These are phyloP conservation scores for Pulveroboletus frians DNA, from an alignment of 768 basidiomycete genomes.

Conservation along the genomic window DNA sequence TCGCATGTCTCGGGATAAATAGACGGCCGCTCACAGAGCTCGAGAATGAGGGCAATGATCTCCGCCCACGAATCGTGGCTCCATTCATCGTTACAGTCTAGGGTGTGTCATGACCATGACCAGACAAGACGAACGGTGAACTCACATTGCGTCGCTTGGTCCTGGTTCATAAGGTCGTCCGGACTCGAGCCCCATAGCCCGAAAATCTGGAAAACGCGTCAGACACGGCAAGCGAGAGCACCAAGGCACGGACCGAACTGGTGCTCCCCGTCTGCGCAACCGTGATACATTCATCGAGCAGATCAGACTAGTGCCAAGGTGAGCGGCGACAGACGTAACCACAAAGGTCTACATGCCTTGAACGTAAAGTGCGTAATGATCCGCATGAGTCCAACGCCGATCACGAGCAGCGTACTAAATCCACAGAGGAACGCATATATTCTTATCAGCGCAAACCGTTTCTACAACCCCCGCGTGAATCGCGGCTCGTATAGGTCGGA, in stretches of 20 bases:
- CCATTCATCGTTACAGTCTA: conserved; percentile 64
- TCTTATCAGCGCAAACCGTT: conserved; percentile 49
- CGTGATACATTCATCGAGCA: conserved; percentile 51
- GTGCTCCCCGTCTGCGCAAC: conserved; percentile 33
- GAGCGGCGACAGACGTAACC: neutral
- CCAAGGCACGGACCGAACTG: conserved; percentile 27
- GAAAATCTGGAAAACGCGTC: conserved; percentile 32
- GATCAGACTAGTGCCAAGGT: conserved; percentile 39
- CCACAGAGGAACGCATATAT: conserved; percentile 51
- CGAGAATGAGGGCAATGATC: conserved; percentile 58
- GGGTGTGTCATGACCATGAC: conserved; percentile 8
- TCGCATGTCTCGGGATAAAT: too few species aligned
- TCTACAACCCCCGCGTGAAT: conserved; percentile 32
- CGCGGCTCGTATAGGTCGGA: neutral
- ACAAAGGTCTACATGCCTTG: conserved; percentile 44
- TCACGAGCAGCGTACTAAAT: conserved; percentile 43
- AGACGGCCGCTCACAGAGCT: conserved; percentile 42
- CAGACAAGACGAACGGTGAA: neutral
- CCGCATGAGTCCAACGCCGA: conserved; percentile 49
- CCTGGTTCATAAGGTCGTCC: conserved; percentile 24
- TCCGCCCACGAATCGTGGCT: conserved; percentile 61
- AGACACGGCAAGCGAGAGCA: neutral
- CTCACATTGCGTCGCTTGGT: conserved; percentile 47
- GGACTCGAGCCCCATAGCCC: conserved; percentile 52
- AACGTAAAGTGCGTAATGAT: conserved; percentile 60